Base-by-base conservation (phyloP, 768 basidiomycete genomes). In the Termitomyces sp. region DNA sequence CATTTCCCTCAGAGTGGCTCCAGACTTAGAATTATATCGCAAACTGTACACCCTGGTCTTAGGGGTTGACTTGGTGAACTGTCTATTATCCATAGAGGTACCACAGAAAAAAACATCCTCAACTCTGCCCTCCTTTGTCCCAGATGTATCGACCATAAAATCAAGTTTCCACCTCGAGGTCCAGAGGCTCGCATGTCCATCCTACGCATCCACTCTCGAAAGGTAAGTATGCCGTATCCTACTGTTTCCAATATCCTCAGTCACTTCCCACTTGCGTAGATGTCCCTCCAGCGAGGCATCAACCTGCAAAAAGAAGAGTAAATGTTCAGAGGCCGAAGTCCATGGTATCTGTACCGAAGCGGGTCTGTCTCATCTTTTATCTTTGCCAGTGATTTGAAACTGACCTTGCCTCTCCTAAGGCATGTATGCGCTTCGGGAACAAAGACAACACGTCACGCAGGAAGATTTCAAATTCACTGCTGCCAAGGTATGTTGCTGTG, bases 271-370 rank as follows among this genome's bases (percentile, higher is more conserved):
- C 14, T 38, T 59, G 64, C 31, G 50, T 37, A 94, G 92, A 98
- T 98, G 96, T 98, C 94, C 1, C 80, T 98, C 36, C 96, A 98
- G 77, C 86, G 96, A 61, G 96, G 96, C 2, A 99, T 99, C 75
- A 95, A 99, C 77, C 83, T 98, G n/a, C 90, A 96, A 98, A 74
- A 98, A 99, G 83, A 99, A 98, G 96, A 96, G 96, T 0, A 93
- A 96, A 70, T 98, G 96, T 72, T 96, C 94, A 1, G 96, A 96
- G 66, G 96, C 96, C 1, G 96, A 98, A 73, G 96, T 98, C 14
- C 84, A 96, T 15, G 96, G 95, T 76, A 97, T 97, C 67, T 96
- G 94, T 72, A 96, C 96, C 0, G 94, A 96, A 79, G 95, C 94
- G 20, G 92, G 92, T 87, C 61, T 62, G 86, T 74, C 32, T 54